Conservation (phyloP, 2,329 filamentous ascomycete genomes). For the Penicillium sp. region DNA sequence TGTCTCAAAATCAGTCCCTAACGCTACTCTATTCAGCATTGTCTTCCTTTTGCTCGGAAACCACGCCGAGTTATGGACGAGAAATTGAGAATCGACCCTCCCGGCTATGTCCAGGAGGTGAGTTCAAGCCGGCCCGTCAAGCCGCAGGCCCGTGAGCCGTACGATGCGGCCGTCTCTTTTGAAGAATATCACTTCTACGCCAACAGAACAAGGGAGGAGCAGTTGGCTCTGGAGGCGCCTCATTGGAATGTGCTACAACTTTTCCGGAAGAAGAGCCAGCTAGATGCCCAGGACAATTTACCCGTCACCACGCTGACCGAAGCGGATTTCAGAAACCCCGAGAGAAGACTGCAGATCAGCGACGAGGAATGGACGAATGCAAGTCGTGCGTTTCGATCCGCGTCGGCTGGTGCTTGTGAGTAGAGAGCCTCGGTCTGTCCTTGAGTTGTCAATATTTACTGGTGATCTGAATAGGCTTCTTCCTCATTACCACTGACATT, state of each 20-base stretch:
- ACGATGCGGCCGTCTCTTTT: constrained; percentile 31
- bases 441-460: not conserved
- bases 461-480: constrained; percentile 16
- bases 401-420: constrained; percentile 17
- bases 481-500: constrained; percentile 45
- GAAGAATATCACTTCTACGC: constrained; percentile 45
- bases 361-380: constrained; percentile 23
- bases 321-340: constrained; percentile 11
- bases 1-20: too few species aligned
- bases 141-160: constrained; percentile 20
- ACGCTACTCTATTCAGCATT: too few species aligned
- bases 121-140: constrained; percentile 6
- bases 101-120: not conserved
- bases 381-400: constrained; percentile 15
- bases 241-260: constrained; percentile 12
- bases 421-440: not conserved
- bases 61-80: not conserved
- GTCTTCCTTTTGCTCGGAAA: too few species aligned
- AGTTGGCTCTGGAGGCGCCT: constrained; percentile 24
- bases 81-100: not conserved
- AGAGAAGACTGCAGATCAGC: constrained; percentile 11
- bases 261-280: constrained; percentile 4
- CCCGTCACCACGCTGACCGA: constrained; percentile 4
- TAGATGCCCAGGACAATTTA: constrained; percentile 5
- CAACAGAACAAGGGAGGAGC: constrained; percentile 33